Conservation (phyloP, 2,329 filamentous ascomycete genomes). For the Aciculosporium take region DNA sequence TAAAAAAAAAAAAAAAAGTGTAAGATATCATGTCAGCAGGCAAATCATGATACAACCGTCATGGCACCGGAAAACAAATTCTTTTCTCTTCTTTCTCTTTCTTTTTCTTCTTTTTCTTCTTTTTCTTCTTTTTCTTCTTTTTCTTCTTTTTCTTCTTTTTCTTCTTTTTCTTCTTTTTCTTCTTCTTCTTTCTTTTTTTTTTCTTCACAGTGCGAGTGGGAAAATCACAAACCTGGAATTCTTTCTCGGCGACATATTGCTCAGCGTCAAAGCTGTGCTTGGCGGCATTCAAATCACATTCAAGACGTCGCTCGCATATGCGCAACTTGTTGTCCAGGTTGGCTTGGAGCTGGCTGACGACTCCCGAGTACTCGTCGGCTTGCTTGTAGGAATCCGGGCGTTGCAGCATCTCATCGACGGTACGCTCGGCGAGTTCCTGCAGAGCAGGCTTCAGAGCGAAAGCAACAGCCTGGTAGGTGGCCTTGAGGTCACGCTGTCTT, state of each 20-base stretch:
- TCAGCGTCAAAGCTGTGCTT: constrained; percentile 23
- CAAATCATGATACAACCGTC: not conserved
- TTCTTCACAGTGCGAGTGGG: no score
- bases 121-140: no score
- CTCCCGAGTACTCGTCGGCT: constrained; percentile 35
- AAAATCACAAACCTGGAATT: constrained; percentile 27
- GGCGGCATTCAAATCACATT: constrained; percentile 22
- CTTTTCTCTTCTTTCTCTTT: not conserved
- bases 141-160: no score
- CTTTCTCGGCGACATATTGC: constrained; percentile 19
- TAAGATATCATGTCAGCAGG: not conserved
- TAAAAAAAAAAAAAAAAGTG: constrained; percentile 13
- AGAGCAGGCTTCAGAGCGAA: constrained; percentile 49
- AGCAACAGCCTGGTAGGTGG: constrained; percentile 47
- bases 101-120: no score
- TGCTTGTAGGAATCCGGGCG: constrained; percentile 38
- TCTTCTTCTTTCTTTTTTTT: no score
- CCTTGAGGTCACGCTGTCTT: constrained; percentile 53
- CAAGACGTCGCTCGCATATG: constrained; percentile 18
- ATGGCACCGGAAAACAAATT: not conserved
- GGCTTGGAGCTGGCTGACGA: constrained; percentile 34
- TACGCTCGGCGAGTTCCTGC: constrained; percentile 49
- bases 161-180: no score
- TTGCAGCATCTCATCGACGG: constrained; percentile 40
- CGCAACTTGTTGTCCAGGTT: constrained; percentile 18